Conservation (phyloP, 1,284 basidiomycete species). For the Agroathelia rolfsii region DNA sequence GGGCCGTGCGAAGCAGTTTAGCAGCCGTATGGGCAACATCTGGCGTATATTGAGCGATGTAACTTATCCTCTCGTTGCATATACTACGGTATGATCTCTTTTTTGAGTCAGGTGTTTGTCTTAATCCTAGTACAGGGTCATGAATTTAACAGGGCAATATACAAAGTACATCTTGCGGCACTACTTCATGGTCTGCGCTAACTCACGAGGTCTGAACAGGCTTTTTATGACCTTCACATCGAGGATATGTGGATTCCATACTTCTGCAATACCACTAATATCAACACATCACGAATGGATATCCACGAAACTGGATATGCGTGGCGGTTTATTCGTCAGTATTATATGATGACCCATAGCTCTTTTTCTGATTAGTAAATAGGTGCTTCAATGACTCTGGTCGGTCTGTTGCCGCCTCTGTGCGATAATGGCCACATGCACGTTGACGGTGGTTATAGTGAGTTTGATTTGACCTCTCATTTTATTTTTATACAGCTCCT, state of each 20-base stretch:
- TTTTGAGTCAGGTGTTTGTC: too few species aligned
- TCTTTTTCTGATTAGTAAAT: constrained; percentile 17
- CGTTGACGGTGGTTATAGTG: constrained; percentile 91
- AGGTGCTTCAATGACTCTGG: constrained; percentile 97
- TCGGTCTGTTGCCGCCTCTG: constrained; percentile 88
- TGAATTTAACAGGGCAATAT: constrained; percentile 81
- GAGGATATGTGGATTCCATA: constrained; percentile 99
- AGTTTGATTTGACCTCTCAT: constrained; percentile 19
- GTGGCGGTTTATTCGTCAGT: constrained; percentile 77
- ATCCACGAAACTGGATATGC: constrained; percentile 95
- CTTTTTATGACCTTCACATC: constrained; percentile 91
- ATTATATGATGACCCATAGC: not conserved
- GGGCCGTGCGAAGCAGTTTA: constrained; percentile 86
- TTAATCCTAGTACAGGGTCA: too few species aligned
- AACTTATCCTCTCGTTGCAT: constrained; percentile 95
- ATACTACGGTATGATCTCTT: constrained; percentile 78
- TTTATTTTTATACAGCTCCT: constrained; percentile 1
- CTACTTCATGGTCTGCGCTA: too few species aligned
- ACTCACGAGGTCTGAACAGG: constrained; percentile 27
- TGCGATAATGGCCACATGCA: constrained; percentile 91
- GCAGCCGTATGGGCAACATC: constrained; percentile 86
- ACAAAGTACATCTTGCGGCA: constrained; percentile 53
- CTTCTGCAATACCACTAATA: constrained; percentile 99
- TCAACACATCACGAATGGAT: constrained; percentile 94
- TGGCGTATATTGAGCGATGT: constrained; percentile 94